A percentile compares a stretch with the other conserved stretches of the same genome.
phyloP scores from a whole-genome alignment of 2,329 filamentous ascomycete genomes.

The Stachybotrys chlorohalonatus region DNA sequence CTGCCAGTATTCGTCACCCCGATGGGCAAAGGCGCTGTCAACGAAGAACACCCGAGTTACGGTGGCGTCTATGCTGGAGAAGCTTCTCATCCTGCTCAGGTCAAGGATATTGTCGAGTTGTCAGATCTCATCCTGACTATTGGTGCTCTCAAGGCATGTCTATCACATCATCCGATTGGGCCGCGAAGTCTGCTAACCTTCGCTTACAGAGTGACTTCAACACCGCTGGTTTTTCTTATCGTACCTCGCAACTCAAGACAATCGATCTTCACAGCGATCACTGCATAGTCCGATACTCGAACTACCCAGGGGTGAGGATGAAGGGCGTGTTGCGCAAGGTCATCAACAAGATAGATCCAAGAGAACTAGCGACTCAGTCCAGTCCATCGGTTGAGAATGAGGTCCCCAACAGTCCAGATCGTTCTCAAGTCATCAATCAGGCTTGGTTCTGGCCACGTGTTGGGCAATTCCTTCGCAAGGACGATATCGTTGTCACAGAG shows the following conservation, averaged over 20 bases:
- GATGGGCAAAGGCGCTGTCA: conserved; percentile 79
- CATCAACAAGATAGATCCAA: conserved; percentile 47
- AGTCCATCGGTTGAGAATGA: conserved; percentile 47
- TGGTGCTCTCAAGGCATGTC: conserved; percentile 46
- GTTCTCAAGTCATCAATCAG: conserved; percentile 48
- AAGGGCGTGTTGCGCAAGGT: conserved; percentile 68
- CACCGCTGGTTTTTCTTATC: conserved; percentile 74
- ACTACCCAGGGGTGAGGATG: conserved; percentile 72
- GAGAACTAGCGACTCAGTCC: conserved; percentile 45
- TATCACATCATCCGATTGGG: background rate
- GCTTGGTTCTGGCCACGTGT: conserved; percentile 71
- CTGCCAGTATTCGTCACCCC: conserved; percentile 81
- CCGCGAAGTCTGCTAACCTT: background rate
- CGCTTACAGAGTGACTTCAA: conserved; percentile 61
- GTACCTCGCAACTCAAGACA: conserved; percentile 64
- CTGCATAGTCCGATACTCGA: conserved; percentile 66
- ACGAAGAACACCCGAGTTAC: conserved; percentile 67
- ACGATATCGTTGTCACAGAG: conserved; percentile 76
- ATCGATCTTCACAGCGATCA: conserved; percentile 74
- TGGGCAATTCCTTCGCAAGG: conserved; percentile 59
- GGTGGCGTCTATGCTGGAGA: conserved; percentile 81
- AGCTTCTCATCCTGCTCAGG: conserved; percentile 56
- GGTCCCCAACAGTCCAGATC: conserved; percentile 29
- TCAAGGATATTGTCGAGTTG: conserved; percentile 54
- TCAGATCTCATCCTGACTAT: conserved; percentile 65